Evolutionary conservation across 1,139 yeast species (phyloP).

Genomic region (Suzukiozyma palmioleophila): DNA sequence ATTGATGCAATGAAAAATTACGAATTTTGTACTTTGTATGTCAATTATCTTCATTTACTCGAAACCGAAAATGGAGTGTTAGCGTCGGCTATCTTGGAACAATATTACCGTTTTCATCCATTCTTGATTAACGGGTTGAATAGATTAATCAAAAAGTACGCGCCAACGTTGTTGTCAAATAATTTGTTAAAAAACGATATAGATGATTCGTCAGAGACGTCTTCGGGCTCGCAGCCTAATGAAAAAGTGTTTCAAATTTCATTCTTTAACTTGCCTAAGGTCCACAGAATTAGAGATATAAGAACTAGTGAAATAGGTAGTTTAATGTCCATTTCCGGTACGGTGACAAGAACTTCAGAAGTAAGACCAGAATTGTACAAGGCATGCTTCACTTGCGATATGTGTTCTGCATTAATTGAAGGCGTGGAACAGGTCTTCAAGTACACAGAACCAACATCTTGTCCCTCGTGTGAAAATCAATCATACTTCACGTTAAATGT

Average conservation of each 20-base stretch:
- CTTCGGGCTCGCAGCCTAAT: slow-evolving; percentile 33
- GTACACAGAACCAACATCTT: slow-evolving; percentile 92
- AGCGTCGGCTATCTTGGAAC: slow-evolving; percentile 86
- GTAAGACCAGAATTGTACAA: slow-evolving; percentile 91
- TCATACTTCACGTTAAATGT: slow-evolving; percentile 82
- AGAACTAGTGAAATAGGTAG: slow-evolving; percentile 88
- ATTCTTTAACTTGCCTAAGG: slow-evolving; percentile 79
- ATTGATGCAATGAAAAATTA: slow-evolving; percentile 75
- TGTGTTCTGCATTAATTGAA: slow-evolving; percentile 80
- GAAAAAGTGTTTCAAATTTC: slow-evolving; percentile 87
- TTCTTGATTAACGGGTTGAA: slow-evolving; percentile 73
- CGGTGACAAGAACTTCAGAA: slow-evolving; percentile 95
- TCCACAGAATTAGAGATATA: slow-evolving; percentile 83
- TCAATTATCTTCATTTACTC: slow-evolving; percentile 78
- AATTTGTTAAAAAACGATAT: slow-evolving; percentile 29
- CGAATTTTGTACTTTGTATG: slow-evolving; percentile 75
- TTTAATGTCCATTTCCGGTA: slow-evolving; percentile 82
- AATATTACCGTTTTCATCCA: slow-evolving; percentile 89
- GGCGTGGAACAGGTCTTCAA: slow-evolving; percentile 92
- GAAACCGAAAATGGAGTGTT: slow-evolving; percentile 80
- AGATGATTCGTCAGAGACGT: slow-evolving; percentile 21
- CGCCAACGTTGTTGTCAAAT: slow-evolving; percentile 64
- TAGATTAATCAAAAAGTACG: slow-evolving; percentile 66
- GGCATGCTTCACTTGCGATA: slow-evolving; percentile 87
- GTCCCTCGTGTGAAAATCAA: slow-evolving; percentile 88